Evolutionary conservation across 192 early-diverging fungal species (phyloP), one percentile per base, ranked within the genome.

Genomic region (Coemansia umbellata): DNA sequence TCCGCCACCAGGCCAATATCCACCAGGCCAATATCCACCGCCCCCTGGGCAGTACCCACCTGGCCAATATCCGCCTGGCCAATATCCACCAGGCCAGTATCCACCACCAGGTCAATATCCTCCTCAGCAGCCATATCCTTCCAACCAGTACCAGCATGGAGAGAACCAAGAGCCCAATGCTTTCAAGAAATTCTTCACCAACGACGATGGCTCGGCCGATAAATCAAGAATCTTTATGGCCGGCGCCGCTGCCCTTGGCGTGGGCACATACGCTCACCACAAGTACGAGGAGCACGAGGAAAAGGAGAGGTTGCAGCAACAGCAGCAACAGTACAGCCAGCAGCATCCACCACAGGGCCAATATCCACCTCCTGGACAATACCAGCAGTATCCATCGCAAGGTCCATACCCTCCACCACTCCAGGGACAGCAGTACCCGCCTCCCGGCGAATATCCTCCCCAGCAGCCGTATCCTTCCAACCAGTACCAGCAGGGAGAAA

Each of bases 351-450:
- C n/a, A n/a, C n/a, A n/a, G n/a, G n/a, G n/a, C n/a, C n/a, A n/a
- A n/a, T n/a, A n/a, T n/a, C n/a, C n/a, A n/a, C n/a, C n/a, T n/a
- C n/a, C n/a, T n/a, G n/a, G n/a, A n/a, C 31, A 50, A 13, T 28
- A 37, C 14, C 49, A 60, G 58, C 37, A 50, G 30, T 41, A 60
- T n/a, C n/a, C n/a, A n/a, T n/a, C n/a, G n/a, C n/a, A n/a, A n/a
- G n/a, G n/a, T n/a, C n/a, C n/a, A n/a, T n/a, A n/a, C n/a, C n/a
- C n/a, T n/a, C n/a, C n/a, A n/a, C n/a, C n/a, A n/a, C n/a, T n/a
- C n/a, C n/a, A n/a, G 50, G 37, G 52, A 41, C 31, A 18, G n/a
- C 15, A 42, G 40, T 43, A 43, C 33, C 48, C 48, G 21, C 31
- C 48, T 28, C 47, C 27, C n/a, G 22, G 24, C 7, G 45, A 10